Percentiles rank a stretch among this genome's conserved stretches.
phyloP scores from a whole-genome alignment of 257 asterid species.

The Penstemon davidsonii region DNA sequence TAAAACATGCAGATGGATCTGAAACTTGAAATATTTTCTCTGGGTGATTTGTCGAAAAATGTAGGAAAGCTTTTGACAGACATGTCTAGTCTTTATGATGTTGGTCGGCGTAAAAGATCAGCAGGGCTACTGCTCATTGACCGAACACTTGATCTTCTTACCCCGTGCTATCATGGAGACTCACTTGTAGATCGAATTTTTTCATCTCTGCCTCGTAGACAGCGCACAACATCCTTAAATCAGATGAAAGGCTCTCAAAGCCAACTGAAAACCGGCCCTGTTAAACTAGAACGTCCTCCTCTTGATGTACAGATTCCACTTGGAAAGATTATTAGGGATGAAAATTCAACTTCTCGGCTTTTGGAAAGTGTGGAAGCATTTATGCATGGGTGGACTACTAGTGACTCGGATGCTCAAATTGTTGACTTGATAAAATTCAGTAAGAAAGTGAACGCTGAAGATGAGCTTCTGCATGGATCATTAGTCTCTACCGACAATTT shows the following conservation, averaged over 20 bases:
- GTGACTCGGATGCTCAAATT: conserved; percentile 47
- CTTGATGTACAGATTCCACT: conserved; percentile 80
- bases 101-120: conserved; percentile 87
- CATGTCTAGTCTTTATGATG: conserved; percentile 98
- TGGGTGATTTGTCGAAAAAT: conserved; percentile 86
- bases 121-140: conserved; percentile 88
- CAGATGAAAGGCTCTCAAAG: conserved; percentile 57
- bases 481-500: conserved; percentile 76
- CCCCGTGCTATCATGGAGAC: conserved; percentile 97
- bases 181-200: conserved; percentile 89
- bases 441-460: conserved; percentile 41
- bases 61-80: conserved; percentile 92
- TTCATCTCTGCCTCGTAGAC: conserved; percentile 76
- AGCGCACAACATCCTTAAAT: conserved; percentile 45
- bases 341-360: conserved; percentile 54
- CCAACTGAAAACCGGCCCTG: conserved; percentile 51
- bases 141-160: conserved; percentile 97
- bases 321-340: conserved; percentile 46
- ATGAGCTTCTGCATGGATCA: conserved; percentile 66
- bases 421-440: conserved; percentile 54
- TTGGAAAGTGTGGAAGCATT: conserved; percentile 77
- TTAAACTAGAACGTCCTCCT: conserved; percentile 63
- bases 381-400: conserved; percentile 73
- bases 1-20: conserved; percentile 90
- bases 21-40: conserved; percentile 94